Evolutionary conservation across 169 alveolate genomes (phyloP), one percentile per base, ranked within the genome.

Genomic region (Babesia bigemina): DNA sequence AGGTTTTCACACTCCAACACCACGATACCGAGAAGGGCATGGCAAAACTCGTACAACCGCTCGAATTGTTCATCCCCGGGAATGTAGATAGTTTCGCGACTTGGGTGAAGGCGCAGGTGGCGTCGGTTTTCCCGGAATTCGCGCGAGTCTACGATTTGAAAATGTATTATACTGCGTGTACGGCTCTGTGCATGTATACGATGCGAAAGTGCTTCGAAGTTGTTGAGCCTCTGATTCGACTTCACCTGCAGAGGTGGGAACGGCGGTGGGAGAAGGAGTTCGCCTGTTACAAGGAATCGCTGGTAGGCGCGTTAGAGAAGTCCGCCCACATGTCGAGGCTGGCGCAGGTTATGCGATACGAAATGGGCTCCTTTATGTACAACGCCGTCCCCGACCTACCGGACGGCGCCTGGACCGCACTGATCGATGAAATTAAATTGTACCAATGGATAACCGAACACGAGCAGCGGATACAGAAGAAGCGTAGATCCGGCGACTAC

Each of bases 201-300:
- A 10, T 44, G 19, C 22, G 12, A 24, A 4, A 45, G 19, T 56
- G 69, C 29, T 8, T 79, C 49, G 26, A 21, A 8, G 19, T 16
- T 36, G 29, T 21, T 21, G 22, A 26, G 58, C n/a, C 24, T 2
- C 45, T 22, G 29, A 28, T 71, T 22, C 72, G 63, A 52, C 11
- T 3, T 48, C 72, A 50, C 84, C 59, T 72, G 21, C 13, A 12
- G 16, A 24, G 7, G 28, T 81, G 88, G 88, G 88, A 81, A 26
- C 2, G 11, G 39, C 28, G 28, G 26, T 81, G 88, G 88, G 39
- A 9, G 14, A 48, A 61, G 59, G 88, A 81, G 50, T 63, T 6
- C 21, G 48, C 26, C 19, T 19, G 63, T 39, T 72, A 57, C 65
- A 9, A 56, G 26, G 62, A 44, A 22, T 11, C 26, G 11, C n/a